Conservation (phyloP, 768 basidiomycete species). For the Dioszegia crocea region DNA sequence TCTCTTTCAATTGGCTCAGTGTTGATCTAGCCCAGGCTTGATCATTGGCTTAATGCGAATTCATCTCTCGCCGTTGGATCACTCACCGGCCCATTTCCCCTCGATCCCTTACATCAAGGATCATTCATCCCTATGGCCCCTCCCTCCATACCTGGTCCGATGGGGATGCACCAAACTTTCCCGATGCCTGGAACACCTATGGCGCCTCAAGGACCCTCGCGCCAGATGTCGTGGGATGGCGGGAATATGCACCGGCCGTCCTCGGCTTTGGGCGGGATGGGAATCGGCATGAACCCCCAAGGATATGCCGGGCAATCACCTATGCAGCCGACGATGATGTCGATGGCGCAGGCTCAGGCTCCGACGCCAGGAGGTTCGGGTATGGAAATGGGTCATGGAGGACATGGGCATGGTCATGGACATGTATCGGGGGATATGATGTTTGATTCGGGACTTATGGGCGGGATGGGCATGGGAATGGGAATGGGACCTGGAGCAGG, state of each 20-base stretch:
- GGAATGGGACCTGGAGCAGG: background rate
- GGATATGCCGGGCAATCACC: background rate
- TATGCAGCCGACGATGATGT: no score
- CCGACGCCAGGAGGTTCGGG: no score
- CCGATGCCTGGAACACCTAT: background rate
- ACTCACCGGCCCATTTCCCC: conserved; percentile 21
- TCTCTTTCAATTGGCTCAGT: background rate
- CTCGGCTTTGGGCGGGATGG: background rate
- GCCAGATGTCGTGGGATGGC: background rate
- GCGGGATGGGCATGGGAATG: background rate
- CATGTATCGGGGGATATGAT: conserved; percentile 7
- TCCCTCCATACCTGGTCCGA: conserved; percentile 15
- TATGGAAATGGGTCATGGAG: conserved; percentile 4
- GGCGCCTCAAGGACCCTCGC: background rate
- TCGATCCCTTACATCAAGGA: background rate
- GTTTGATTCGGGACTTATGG: background rate
- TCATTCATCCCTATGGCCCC: background rate
- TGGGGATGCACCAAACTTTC: conserved; percentile 1
- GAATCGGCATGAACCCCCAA: background rate
- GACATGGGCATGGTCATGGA: conserved; percentile 1
- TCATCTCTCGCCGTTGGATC: conserved; percentile 41
- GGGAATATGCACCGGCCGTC: background rate
- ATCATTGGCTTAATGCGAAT: conserved; percentile 48
- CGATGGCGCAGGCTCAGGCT: background rate
- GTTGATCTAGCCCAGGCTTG: conserved; percentile 29